Percentiles rank a stretch among this genome's conserved stretches.
Conservation (phyloP, 1,284 basidiomycete species). For the Trichosporon sp. region DNA sequence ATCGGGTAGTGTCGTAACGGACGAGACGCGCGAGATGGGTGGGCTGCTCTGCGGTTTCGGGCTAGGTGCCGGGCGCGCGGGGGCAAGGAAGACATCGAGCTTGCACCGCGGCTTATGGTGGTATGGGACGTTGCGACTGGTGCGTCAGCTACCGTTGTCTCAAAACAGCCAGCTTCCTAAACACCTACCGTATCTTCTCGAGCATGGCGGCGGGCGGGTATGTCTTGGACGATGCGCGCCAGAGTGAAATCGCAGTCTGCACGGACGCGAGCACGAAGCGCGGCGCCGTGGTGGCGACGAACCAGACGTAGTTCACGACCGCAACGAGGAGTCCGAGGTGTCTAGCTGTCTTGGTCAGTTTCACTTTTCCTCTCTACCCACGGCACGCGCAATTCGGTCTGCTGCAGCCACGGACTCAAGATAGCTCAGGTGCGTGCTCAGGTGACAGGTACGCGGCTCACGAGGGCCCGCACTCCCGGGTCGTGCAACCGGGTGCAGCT, state of each 20-base stretch:
- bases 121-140: constrained; percentile 30
- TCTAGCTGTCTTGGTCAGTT: constrained; percentile 23
- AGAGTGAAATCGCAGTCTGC: constrained; percentile 21
- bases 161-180: too few species aligned
- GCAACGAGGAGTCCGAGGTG: constrained; percentile 34
- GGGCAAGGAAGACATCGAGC: constrained; percentile 32
- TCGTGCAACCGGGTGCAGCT: too few species aligned
- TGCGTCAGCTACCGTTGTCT: not conserved
- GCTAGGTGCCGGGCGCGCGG: not conserved
- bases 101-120: constrained; percentile 21
- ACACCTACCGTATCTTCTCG: constrained; percentile 11
- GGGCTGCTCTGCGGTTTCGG: constrained; percentile 10
- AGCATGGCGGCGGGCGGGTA: constrained; percentile 13
- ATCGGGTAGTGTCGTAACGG: constrained; percentile 27
- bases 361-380: not conserved
- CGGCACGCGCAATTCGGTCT: not conserved
- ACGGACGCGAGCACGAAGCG: constrained; percentile 20
- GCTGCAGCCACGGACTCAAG: too few species aligned
- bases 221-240: constrained; percentile 22
- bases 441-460: not conserved
- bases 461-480: too few species aligned
- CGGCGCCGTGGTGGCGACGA: constrained; percentile 22
- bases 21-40: constrained; percentile 26
- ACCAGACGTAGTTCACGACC: constrained; percentile 27
- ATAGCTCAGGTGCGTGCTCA: not conserved